A percentile compares a stretch with the other conserved stretches of the same genome.
phyloP scores from a whole-genome alignment of 2,329 filamentous ascomycete species.

The Zopfia rhizophila region DNA sequence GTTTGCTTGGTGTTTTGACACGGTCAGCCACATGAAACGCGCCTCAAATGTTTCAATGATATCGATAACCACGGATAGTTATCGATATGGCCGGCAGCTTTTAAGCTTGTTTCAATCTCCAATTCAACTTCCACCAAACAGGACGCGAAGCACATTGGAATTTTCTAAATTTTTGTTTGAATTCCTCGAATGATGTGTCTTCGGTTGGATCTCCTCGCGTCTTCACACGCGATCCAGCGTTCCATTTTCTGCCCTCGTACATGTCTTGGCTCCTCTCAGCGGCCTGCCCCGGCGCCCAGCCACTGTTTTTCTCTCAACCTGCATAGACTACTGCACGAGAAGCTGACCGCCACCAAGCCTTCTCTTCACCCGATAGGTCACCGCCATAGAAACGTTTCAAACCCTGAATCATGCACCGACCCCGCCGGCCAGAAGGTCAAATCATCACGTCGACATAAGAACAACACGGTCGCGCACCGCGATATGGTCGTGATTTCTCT shows the following conservation, averaged over 20 bases:
- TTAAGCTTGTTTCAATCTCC: slow-evolving; percentile 23
- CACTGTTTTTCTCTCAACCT: slow-evolving; percentile 30
- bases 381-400: slow-evolving; percentile 44
- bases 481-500: slow-evolving; percentile 54
- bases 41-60: slow-evolving; percentile 8
- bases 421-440: slow-evolving; percentile 39
- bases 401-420: slow-evolving; percentile 37
- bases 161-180: slow-evolving; percentile 38
- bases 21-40: slow-evolving; percentile 24
- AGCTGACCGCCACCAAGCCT: slow-evolving; percentile 28
- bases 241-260: slow-evolving; percentile 25
- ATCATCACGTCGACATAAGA: slow-evolving; percentile 52
- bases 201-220: slow-evolving; percentile 28
- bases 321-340: slow-evolving; percentile 45
- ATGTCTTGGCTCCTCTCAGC: slow-evolving; percentile 28
- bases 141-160: slow-evolving; percentile 28
- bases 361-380: slow-evolving; percentile 34
- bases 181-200: slow-evolving; percentile 40
- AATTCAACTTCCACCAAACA: slow-evolving; percentile 25
- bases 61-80: slow-evolving; percentile 28
- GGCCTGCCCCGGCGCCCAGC: slow-evolving; percentile 35
- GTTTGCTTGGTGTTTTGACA: slow-evolving; percentile 31
- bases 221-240: slow-evolving; percentile 25
- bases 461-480: slow-evolving; percentile 47
- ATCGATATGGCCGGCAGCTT: slow-evolving; percentile 29